Conservation (phyloP, 805 yeast species). For the Wickerhamiella kazuoi region DNA sequence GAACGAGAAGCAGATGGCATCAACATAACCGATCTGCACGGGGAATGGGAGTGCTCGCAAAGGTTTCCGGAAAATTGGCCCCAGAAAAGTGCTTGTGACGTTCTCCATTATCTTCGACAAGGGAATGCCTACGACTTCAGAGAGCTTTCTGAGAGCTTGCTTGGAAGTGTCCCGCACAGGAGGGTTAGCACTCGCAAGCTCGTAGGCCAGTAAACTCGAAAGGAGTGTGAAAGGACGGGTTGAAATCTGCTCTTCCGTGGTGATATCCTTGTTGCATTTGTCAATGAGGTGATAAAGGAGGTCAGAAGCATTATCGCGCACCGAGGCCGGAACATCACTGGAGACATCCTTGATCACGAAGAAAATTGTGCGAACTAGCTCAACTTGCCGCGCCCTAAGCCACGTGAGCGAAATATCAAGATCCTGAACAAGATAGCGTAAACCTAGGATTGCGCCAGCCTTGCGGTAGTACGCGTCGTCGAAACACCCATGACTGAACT, state of each 20-base stretch:
- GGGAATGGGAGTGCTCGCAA: slow-evolving; percentile 92
- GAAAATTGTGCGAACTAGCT: slow-evolving; percentile 67
- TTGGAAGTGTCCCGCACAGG: slow-evolving; percentile 72
- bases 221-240: slow-evolving; percentile 64
- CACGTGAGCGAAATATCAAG: slow-evolving; percentile 50
- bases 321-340: slow-evolving; percentile 66
- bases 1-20: slow-evolving; percentile 86
- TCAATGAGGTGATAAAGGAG: slow-evolving; percentile 46
- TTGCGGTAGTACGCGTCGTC: slow-evolving; percentile 76
- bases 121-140: slow-evolving; percentile 53
- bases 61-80: slow-evolving; percentile 95
- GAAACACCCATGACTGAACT: slow-evolving; percentile 79
- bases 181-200: slow-evolving; percentile 73
- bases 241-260: slow-evolving; percentile 41
- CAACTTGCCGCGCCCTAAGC: slow-evolving; percentile 64
- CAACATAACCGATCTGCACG: slow-evolving; percentile 96
- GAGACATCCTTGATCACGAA: slow-evolving; percentile 86
- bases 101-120: slow-evolving; percentile 62
- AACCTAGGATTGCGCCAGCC: slow-evolving; percentile 76
- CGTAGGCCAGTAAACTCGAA: slow-evolving; percentile 80
- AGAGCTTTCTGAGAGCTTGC: slow-evolving; percentile 43
- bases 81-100: slow-evolving; percentile 62
- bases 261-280: slow-evolving; percentile 43
- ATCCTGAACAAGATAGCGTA: slow-evolving; percentile 54
- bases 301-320: slow-evolving; percentile 51